Evolutionary conservation across 768 basidiomycete species (phyloP), one percentile per base, ranked within the genome.

Genomic region (Cystofilobasidium macerans): DNA sequence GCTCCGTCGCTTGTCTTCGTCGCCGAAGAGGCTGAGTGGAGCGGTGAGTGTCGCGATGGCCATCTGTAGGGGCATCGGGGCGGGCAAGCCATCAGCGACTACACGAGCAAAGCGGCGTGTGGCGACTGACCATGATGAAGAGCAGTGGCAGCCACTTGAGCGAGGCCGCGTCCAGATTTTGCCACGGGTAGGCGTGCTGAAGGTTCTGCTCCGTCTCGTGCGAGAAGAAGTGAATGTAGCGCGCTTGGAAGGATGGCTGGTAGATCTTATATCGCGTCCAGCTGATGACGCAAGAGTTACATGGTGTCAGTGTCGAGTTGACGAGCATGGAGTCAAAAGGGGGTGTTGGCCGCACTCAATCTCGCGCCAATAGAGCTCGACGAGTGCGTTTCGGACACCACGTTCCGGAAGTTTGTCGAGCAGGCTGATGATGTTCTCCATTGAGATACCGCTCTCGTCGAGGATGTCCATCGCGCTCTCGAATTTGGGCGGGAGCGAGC

Each of bases 181-280:
- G 45, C 26, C 40, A 60, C 18, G 62, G 67, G 30, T 62, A 62
- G 12, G 56, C 42, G 9, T 62, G 53, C n/a, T 75, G 73, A 56
- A 71, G 72, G n/a, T 72, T 70, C 1, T 74, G 74, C 57, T 76
- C 71, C 40, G 64, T 76, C 75, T 68, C 67, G 61, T 63, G 61
- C 14, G 72, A 75, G 32, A 67, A 77, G 63, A 77, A 77, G 13
- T 68, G 65, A 47, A 71, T 70, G 58, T 76, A 77, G 30, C 73
- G 70, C n/a, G 68, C 61, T 60, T 74, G 72, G 64, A 77, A 77
- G 13, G 71, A 69, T 20, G 73, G 71, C 56, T 72, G 72, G 65
- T 76, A 75, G 69, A 76, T 73, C 57, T 77, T 76, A 61, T 76
- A 77, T n/a, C 76, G 66, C n/a, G 75, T 76, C 76, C 76, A 77